Evolutionary conservation across 495 filamentous ascomycete species (phyloP), one percentile per base, ranked within the genome.

Genomic region (Penicillium desertorum): DNA sequence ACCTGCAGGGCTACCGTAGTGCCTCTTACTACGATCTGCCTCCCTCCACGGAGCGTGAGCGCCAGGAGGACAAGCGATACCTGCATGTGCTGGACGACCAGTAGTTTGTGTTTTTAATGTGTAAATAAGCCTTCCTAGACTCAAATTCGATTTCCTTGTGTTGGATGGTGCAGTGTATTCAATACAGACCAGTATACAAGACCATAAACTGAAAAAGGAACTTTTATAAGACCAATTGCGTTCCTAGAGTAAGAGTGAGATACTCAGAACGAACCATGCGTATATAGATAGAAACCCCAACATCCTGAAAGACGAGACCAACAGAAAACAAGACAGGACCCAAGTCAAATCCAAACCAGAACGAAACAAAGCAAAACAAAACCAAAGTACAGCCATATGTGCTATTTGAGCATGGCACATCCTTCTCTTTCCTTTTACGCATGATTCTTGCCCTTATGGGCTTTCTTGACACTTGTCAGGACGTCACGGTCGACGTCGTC

Each of bases 1-100:
- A 98, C 75, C 70, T 96, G 84, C 85, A 91, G 85, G 85, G 83
- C 69, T 96, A 90, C 78, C 87, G 92, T 67, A 90, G 86, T 68
- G 78, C 86, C 16, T 78, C 84, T 52, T 92, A 85, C 81, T 97
- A 92, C 76, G 92, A 98, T 69, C 80, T 97, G 61, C 95, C 94
- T 19, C 93, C 95, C 34, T 85, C 90, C 65, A 96, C 93, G 17
- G 92, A 96, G 82, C 88, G 86, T 68, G 94, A 99, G 82, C 92
- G 85, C 80, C 82, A 81, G 65, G 93, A 97, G 72, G 93, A 99
- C 75, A 93, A 83, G 83, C 92, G 96, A 81, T 99, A 93, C 72
- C 69, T 98, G 70, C 95, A 98, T 68, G 90, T 98, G 65, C 79
- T 93, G 62, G 90, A 96, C 66, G 88, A 94, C 71, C 85, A 94